Evolutionary conservation across 805 yeast species (phyloP).

Genomic region (Zygotorulaspora sp.): DNA sequence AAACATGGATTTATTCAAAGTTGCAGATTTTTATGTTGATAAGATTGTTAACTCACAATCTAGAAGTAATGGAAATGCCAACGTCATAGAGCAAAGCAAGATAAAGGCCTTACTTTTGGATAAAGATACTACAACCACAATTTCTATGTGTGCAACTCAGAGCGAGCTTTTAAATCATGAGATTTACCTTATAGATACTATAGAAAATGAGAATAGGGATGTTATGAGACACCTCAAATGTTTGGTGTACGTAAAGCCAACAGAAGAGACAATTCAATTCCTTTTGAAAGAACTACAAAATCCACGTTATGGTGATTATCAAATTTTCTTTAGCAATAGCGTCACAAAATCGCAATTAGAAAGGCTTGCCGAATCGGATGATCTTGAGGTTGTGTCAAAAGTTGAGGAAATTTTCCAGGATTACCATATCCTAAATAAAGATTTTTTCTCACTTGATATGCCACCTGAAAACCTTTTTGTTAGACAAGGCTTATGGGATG

Average conservation of each 20-base stretch:
- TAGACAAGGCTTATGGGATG: constrained; percentile 29
- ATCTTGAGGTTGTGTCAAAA: constrained; percentile 67
- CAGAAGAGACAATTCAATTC: constrained; percentile 53
- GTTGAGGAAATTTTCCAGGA: constrained; percentile 86
- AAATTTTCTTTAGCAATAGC: constrained; percentile 71
- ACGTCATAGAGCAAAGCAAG: constrained; percentile 32
- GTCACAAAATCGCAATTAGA: constrained; percentile 77
- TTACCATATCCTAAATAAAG: constrained; percentile 66
- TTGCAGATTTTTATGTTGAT: constrained; percentile 43
- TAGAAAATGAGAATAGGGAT: constrained; percentile 58
- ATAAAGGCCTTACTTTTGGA: constrained; percentile 80
- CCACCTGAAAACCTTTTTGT: constrained; percentile 23
- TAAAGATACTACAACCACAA: constrained; percentile 68
- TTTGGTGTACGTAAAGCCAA: constrained; percentile 72
- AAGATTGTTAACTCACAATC: constrained; percentile 35
- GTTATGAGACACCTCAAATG: constrained; percentile 77
- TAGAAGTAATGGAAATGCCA: constrained; percentile 9
- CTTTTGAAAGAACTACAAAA: constrained; percentile 62
- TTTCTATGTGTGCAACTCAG: constrained; percentile 88
- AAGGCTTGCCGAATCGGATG: constrained; percentile 85
- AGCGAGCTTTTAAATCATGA: constrained; percentile 76
- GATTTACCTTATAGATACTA: constrained; percentile 72
- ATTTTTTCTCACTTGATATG: constrained; percentile 52
- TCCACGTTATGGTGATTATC: constrained; percentile 79
- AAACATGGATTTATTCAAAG: constrained; percentile 45